These are phyloP conservation scores for Neofusicoccum sp. DNA, from an alignment of 2,329 filamentous ascomycete species.

Conservation along the genomic window DNA sequence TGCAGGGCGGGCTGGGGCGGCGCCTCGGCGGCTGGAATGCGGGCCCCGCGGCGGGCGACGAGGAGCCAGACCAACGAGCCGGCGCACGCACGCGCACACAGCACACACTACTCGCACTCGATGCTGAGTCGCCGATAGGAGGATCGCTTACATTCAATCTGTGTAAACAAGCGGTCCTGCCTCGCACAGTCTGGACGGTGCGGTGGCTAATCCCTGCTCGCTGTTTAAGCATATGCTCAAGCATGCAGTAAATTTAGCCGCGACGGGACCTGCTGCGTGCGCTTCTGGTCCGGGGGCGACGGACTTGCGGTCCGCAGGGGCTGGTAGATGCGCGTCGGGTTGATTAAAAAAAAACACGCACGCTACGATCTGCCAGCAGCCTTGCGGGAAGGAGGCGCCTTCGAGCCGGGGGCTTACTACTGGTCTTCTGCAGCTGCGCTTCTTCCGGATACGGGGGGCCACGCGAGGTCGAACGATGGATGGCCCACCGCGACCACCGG, in stretches of 20 bases:
- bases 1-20: neutral
- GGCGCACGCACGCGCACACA: too few relatives aligned
- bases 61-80: too few relatives aligned
- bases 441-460: neutral
- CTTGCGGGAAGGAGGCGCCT: slow-evolving; percentile 2
- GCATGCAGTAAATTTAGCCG: neutral
- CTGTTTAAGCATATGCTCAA: slow-evolving; percentile 10
- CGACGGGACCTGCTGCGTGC: neutral
- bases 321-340: slow-evolving; percentile 16
- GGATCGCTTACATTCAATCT: too few relatives aligned
- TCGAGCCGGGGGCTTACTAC: neutral
- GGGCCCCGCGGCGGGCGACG: too few relatives aligned
- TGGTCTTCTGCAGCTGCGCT: too few relatives aligned
- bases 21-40: neutral
- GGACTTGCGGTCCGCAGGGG: slow-evolving; percentile 11
- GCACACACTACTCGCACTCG: too few relatives aligned
- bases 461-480: neutral
- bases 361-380: slow-evolving; percentile 1
- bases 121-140: too few relatives aligned
- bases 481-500: neutral
- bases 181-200: too few relatives aligned
- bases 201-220: neutral
- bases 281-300: neutral
- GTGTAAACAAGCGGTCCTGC: too few relatives aligned
- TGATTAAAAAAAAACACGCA: neutral